These are phyloP conservation scores for Colletotrichum lentis DNA, from an alignment of 2,329 filamentous ascomycete genomes.

Conservation along the genomic window DNA sequence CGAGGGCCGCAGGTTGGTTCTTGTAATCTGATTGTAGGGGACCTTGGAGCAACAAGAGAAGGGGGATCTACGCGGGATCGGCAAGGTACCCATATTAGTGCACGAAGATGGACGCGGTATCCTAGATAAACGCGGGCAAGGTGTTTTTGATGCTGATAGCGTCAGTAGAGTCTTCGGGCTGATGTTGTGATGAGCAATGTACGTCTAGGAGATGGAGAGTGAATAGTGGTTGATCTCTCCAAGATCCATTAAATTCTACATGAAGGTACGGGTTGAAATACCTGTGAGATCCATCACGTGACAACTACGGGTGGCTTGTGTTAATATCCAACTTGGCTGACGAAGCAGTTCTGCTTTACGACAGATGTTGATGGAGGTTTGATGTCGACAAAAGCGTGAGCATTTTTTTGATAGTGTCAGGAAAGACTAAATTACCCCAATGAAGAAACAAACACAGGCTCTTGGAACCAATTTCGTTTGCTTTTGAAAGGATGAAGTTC, in stretches of 20 bases:
- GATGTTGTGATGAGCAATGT: too few relatives aligned
- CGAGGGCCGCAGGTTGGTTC: neutral
- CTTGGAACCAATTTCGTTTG: neutral
- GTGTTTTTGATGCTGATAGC: neutral
- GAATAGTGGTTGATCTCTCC: too few relatives aligned
- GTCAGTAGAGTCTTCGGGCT: constrained; percentile 3
- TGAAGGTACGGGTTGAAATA: too few relatives aligned
- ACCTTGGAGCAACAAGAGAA: constrained; percentile 9
- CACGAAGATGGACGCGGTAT: neutral
- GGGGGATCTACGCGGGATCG: constrained; percentile 21
- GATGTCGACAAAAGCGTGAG: neutral
- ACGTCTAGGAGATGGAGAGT: too few relatives aligned
- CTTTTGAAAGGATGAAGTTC: neutral
- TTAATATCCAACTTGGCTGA: too few relatives aligned
- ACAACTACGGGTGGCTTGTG: too few relatives aligned
- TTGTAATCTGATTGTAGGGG: neutral
- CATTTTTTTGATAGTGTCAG: constrained; percentile 3
- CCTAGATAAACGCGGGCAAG: neutral
- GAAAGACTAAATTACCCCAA: neutral
- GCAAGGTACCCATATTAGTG: neutral
- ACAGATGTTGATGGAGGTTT: neutral
- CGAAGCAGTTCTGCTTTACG: too few relatives aligned
- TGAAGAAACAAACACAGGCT: neutral
- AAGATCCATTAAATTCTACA: too few relatives aligned
- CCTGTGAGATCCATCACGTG: too few relatives aligned